Evolutionary conservation across 805 yeast species (phyloP).

Genomic region (Lipomyces mesembrius): DNA sequence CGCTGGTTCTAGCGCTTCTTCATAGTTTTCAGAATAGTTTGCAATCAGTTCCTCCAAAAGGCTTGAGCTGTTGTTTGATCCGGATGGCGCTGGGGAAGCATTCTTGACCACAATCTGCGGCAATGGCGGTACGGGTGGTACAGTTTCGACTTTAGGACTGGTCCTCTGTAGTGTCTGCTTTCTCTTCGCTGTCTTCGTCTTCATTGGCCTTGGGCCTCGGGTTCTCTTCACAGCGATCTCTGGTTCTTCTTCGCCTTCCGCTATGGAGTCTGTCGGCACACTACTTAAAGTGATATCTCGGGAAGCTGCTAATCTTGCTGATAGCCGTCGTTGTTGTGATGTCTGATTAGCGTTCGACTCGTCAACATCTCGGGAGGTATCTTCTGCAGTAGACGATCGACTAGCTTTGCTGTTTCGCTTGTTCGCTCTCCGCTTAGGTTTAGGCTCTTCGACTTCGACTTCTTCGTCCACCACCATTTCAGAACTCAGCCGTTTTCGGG

Average conservation of each 20-base stretch:
- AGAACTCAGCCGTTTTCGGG: conserved; percentile 30
- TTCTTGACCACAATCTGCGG: conserved; percentile 11
- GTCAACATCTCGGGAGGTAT: background rate
- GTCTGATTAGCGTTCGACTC: background rate
- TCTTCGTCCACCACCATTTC: conserved; percentile 19
- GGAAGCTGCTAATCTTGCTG: conserved; percentile 12
- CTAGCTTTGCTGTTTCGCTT: conserved; percentile 16
- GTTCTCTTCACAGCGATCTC: conserved; percentile 19
- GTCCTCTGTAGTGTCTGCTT: background rate
- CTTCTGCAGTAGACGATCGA: conserved; percentile 11
- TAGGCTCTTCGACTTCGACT: conserved; percentile 16
- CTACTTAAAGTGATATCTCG: conserved; percentile 13
- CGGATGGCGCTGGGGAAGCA: background rate
- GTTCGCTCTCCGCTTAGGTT: conserved; percentile 20
- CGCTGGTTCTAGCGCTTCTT: background rate
- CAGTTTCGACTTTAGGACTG: conserved; percentile 1
- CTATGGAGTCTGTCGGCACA: conserved; percentile 16
- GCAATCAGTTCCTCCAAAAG: conserved; percentile 8
- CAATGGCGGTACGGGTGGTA: conserved; percentile 24
- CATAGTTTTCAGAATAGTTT: conserved; percentile 6
- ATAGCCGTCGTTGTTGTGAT: conserved; percentile 2
- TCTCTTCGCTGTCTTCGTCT: conserved; percentile 21
- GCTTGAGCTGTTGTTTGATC: background rate
- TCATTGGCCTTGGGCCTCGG: conserved; percentile 34
- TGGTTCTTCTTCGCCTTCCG: conserved; percentile 23